Conservation (phyloP, 345 rosid species). For the Cardamine resedifolia region DNA sequence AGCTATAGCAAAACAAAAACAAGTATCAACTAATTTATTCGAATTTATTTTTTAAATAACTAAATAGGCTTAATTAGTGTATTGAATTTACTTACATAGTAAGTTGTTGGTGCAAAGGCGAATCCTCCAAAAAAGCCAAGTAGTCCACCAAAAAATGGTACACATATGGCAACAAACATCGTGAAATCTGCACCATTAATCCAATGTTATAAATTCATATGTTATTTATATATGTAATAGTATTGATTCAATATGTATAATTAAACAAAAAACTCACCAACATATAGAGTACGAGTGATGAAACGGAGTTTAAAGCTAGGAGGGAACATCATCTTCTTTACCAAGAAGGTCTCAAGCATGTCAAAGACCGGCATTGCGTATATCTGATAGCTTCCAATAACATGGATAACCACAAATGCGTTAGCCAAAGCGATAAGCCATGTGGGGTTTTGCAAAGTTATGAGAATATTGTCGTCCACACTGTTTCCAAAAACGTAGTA, state of each 20-base stretch:
- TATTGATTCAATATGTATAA: background rate
- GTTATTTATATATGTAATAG: background rate
- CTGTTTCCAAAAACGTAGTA: slow-evolving; percentile 57
- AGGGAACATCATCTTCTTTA: slow-evolving; percentile 48
- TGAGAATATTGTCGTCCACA: slow-evolving; percentile 70
- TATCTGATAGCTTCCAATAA: slow-evolving; percentile 85
- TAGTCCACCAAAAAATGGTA: slow-evolving; percentile 81
- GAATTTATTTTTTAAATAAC: background rate
- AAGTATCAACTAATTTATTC: background rate
- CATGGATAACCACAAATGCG: slow-evolving; percentile 74
- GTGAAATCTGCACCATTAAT: slow-evolving; percentile 57
- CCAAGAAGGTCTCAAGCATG: slow-evolving; percentile 72
- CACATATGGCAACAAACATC: slow-evolving; percentile 54
- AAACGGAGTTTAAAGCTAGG: slow-evolving; percentile 62
- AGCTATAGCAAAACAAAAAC: slow-evolving; percentile 39
- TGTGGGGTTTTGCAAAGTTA: slow-evolving; percentile 57
- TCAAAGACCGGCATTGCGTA: slow-evolving; percentile 86
- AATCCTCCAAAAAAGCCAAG: slow-evolving; percentile 90
- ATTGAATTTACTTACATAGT: slow-evolving; percentile 48
- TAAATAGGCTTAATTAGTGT: background rate
- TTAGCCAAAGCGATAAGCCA: slow-evolving; percentile 80
- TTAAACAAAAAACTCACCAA: slow-evolving; percentile 60
- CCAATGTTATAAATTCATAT: slow-evolving; percentile 5
- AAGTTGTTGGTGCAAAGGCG: slow-evolving; percentile 82
- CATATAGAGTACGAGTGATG: slow-evolving; percentile 58